Base-by-base conservation (phyloP, 2,329 filamentous ascomycete genomes). In the Fusarium hostae region DNA sequence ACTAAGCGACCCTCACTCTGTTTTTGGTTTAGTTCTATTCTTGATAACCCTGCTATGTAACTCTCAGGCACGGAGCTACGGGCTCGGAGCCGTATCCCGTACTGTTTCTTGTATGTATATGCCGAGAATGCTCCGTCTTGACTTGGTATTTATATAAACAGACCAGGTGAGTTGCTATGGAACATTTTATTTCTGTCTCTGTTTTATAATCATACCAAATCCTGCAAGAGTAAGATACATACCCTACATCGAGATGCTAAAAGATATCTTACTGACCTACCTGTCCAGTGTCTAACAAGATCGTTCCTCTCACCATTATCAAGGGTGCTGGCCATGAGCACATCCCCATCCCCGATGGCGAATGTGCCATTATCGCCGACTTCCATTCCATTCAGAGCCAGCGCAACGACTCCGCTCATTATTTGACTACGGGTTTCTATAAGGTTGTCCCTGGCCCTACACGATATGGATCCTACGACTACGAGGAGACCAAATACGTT, bases 401-500 rank as follows among this genome's bases (percentile, higher is more conserved):
- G 32, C 63, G 47, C 20, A 28, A 37, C 2, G 52, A 57, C 40
- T 54, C 63, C 10, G 51, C 57, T 12, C 52, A 68, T 15, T 56
- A 71, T 7, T 30, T 71, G 12, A 71, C 68, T 16, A 68, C 68
- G 3, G 68, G 68, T 0, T 71, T 71, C 54, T 71, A 71, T n/a
- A 52, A 55, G 50, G 68, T 71, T 7, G 63, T 71, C 44, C 68
- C 68, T 30, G 68, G 68, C 2, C 68, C 68, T 35, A 71, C 67
- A 40, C 63, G 68, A 50, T 71, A 71, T 13, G 67, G 67, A 50
- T 30, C 43, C 5, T 71, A 71, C 9, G 68, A 71, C 37, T 71
- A 71, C 6, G 68, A 71, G 44, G 68, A 71, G 54, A 71, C 67
- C 10, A 71, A 71, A 18, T 71, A 71, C 16, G 68, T 71, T n/a